Conservation (phyloP, 371 early-diverging fungal genomes). For the Actinomucor elegans region DNA sequence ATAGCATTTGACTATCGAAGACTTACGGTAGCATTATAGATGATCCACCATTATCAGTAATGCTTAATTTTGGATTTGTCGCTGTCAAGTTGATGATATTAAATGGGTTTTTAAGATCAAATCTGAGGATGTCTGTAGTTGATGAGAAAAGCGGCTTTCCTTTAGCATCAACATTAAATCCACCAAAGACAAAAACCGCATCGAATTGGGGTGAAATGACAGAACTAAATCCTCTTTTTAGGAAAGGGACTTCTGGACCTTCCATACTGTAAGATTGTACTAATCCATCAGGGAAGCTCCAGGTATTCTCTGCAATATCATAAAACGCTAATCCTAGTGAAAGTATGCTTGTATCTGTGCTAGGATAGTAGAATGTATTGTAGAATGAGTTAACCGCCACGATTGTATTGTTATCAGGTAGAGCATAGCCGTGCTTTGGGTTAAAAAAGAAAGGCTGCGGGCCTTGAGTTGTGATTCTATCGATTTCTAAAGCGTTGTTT, state of each 20-base stretch:
- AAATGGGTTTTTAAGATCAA: neutral
- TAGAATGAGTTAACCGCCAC: neutral
- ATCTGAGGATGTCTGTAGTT: neutral
- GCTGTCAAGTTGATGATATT: neutral
- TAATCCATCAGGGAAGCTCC: neutral
- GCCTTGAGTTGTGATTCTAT: too few relatives aligned
- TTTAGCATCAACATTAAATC: neutral
- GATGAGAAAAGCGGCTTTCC: too few relatives aligned
- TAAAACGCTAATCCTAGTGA: neutral
- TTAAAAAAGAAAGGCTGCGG: neutral
- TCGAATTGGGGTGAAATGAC: neutral
- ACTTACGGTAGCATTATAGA: conserved; percentile 1
- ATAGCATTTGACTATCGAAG: too few relatives aligned
- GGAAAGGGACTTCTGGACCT: neutral
- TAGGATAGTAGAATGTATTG: neutral
- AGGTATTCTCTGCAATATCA: neutral
- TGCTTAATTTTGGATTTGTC: neutral
- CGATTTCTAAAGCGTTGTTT: too few relatives aligned
- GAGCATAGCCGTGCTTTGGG: neutral
- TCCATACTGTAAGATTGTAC: neutral
- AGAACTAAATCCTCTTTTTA: neutral
- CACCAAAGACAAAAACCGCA: neutral
- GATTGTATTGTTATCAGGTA: neutral
- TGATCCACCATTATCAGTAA: neutral
- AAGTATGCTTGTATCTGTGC: neutral